phyloP scores from a whole-genome alignment of 2,329 filamentous ascomycete species.

The Bisporella sp. region DNA sequence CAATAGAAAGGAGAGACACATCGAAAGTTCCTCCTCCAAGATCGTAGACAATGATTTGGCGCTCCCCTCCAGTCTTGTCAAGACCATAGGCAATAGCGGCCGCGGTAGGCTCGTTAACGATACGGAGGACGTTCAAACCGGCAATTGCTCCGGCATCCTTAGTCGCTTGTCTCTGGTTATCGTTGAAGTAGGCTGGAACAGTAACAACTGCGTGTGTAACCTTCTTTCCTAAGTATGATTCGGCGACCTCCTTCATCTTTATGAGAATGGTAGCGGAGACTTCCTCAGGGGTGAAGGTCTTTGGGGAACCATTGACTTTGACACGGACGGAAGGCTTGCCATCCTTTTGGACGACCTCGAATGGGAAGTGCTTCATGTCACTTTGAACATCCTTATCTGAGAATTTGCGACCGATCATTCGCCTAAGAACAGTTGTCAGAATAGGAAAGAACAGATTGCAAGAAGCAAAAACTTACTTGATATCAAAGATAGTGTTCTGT shows the following conservation, averaged over 20 bases:
- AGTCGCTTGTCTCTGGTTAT: slow-evolving; percentile 93
- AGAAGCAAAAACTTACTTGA: slow-evolving; percentile 54
- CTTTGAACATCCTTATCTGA: slow-evolving; percentile 79
- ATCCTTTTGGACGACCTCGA: slow-evolving; percentile 84
- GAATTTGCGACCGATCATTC: slow-evolving; percentile 79
- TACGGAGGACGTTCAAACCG: slow-evolving; percentile 89
- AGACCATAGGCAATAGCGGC: slow-evolving; percentile 93
- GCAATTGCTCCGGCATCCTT: slow-evolving; percentile 92
- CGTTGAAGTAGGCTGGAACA: slow-evolving; percentile 97
- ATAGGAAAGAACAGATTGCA: slow-evolving; percentile 6
- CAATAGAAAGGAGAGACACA: slow-evolving; percentile 87
- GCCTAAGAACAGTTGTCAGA: slow-evolving; percentile 44
- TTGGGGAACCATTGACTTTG: slow-evolving; percentile 55
- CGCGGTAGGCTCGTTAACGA: slow-evolving; percentile 94
- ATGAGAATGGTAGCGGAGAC: slow-evolving; percentile 74
- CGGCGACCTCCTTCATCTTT: slow-evolving; percentile 81
- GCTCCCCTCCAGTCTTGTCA: slow-evolving; percentile 76
- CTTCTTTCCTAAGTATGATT: slow-evolving; percentile 74
- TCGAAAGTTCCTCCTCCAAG: slow-evolving; percentile 92
- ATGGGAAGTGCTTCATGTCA: slow-evolving; percentile 98
- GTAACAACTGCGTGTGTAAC: slow-evolving; percentile 87
- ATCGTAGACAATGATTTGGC: slow-evolving; percentile 90
- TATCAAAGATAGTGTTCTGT: slow-evolving; percentile 9
- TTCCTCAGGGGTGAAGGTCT: slow-evolving; percentile 75
- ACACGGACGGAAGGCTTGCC: slow-evolving; percentile 84